A percentile compares a stretch with the other conserved stretches of the same genome.
Conservation (phyloP, 371 early-diverging fungal genomes). For the Smittium culicis region DNA sequence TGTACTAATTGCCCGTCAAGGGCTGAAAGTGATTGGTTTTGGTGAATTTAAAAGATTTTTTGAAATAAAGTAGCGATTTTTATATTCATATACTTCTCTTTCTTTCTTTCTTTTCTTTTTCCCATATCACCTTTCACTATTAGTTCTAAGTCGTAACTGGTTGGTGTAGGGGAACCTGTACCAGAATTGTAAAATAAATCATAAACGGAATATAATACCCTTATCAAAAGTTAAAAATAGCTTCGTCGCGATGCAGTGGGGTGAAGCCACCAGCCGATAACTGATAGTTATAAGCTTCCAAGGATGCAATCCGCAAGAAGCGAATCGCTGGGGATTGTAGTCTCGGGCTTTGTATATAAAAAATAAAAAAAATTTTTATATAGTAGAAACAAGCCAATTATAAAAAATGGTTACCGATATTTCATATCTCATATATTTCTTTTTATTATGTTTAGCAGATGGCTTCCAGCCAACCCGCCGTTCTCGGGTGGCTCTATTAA, state of each 20-base stretch:
- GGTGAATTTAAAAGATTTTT: constrained; percentile 29
- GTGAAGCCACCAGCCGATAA: too few relatives aligned
- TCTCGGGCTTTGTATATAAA: too few relatives aligned
- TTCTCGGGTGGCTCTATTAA: neutral
- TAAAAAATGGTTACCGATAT: neutral
- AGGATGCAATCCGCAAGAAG: too few relatives aligned
- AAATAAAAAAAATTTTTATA: too few relatives aligned
- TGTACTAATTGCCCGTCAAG: constrained; percentile 43
- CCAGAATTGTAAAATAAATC: constrained; percentile 19
- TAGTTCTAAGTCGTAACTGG: constrained; percentile 32
- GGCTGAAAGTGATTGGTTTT: constrained; percentile 24
- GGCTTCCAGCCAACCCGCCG: neutral
- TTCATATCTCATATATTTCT: neutral
- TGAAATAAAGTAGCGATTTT: constrained; percentile 24
- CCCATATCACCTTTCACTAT: constrained; percentile 21
- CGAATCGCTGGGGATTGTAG: too few relatives aligned
- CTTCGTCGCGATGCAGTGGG: too few relatives aligned
- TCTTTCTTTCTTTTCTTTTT: constrained; percentile 1
- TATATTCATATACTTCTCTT: neutral
- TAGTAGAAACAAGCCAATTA: too few relatives aligned
- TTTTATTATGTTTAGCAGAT: neutral
- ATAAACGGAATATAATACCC: constrained; percentile 9
- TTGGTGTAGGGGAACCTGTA: constrained; percentile 31
- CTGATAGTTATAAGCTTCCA: too few relatives aligned
- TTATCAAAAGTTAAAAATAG: constrained; percentile 3